Evolutionary conservation across 257 asterid genomes (phyloP).

Genomic region (Gentiana macrophylla): DNA sequence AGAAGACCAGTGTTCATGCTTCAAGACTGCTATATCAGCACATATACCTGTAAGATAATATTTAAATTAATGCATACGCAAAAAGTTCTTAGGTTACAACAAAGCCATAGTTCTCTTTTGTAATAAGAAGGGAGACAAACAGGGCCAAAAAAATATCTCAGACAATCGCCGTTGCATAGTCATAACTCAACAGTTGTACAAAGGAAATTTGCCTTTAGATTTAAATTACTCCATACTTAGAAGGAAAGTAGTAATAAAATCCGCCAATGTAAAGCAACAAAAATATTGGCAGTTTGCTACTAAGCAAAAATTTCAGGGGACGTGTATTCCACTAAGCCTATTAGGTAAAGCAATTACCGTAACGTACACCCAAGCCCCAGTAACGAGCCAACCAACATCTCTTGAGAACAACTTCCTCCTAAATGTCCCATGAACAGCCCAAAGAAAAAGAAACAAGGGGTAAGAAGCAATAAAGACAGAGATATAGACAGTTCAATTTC

Average conservation of each 20-base stretch:
- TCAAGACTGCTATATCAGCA: slow-evolving; percentile 70
- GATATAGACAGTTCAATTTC: slow-evolving; percentile 5
- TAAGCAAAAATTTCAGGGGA: not conserved
- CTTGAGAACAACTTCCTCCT: slow-evolving; percentile 99
- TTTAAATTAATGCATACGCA: slow-evolving; percentile 1
- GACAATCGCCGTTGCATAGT: no score
- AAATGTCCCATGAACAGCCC: slow-evolving; percentile 7
- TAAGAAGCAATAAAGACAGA: slow-evolving; percentile 10
- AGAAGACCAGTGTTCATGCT: slow-evolving; percentile 92
- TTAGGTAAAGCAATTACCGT: slow-evolving; percentile 48
- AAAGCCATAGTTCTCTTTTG: not conserved
- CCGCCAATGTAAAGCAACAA: not conserved
- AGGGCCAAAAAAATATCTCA: not conserved
- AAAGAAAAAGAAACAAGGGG: slow-evolving; percentile 12
- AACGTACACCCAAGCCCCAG: slow-evolving; percentile 84
- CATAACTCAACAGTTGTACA: no score
- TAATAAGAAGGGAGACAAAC: not conserved
- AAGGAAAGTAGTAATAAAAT: not conserved
- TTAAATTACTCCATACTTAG: not conserved
- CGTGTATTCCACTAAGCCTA: not conserved
- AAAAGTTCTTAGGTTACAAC: not conserved
- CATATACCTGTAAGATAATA: slow-evolving; percentile 57
- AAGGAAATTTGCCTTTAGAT: not conserved
- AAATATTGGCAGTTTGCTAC: not conserved
- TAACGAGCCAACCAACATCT: slow-evolving; percentile 99